These are phyloP conservation scores for Sesbania bispinosa DNA, from an alignment of 306 rosid genomes.

Conservation along the genomic window DNA sequence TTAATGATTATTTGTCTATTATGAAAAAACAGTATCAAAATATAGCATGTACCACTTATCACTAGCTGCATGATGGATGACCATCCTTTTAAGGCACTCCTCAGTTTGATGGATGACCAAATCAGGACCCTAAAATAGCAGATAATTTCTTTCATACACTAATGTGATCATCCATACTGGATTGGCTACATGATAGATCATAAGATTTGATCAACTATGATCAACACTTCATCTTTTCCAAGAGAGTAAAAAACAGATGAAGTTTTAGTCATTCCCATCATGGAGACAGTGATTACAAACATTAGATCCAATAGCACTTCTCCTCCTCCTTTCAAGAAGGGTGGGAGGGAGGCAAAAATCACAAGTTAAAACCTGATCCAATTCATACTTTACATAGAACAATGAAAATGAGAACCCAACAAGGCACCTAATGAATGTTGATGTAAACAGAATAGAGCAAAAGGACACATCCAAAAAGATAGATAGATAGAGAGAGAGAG, in stretches of 20 bases:
- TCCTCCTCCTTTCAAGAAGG: no score
- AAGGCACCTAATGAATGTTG: not conserved
- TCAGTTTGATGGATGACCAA: slow-evolving; percentile 80
- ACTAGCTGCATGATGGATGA: slow-evolving; percentile 84
- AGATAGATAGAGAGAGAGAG: no score
- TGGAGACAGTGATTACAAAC: no score
- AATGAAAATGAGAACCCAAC: no score
- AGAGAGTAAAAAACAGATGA: no score
- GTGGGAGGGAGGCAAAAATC: no score
- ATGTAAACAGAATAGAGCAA: not conserved
- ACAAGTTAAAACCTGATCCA: no score
- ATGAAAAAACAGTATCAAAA: slow-evolving; percentile 14
- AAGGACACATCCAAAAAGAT: not conserved
- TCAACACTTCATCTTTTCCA: not conserved
- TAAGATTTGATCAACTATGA: not conserved
- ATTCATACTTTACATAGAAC: no score
- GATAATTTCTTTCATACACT: slow-evolving; percentile 18
- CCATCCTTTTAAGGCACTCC: slow-evolving; percentile 88
- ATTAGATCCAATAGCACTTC: no score
- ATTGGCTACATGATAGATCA: not conserved
- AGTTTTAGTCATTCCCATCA: no score
- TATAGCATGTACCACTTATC: slow-evolving; percentile 55
- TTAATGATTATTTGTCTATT: not conserved
- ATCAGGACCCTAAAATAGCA: slow-evolving; percentile 83
- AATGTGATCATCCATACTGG: not conserved